These are phyloP conservation scores for Symbiotaphrina buchneri DNA, from an alignment of 495 filamentous ascomycete species.

Conservation along the genomic window DNA sequence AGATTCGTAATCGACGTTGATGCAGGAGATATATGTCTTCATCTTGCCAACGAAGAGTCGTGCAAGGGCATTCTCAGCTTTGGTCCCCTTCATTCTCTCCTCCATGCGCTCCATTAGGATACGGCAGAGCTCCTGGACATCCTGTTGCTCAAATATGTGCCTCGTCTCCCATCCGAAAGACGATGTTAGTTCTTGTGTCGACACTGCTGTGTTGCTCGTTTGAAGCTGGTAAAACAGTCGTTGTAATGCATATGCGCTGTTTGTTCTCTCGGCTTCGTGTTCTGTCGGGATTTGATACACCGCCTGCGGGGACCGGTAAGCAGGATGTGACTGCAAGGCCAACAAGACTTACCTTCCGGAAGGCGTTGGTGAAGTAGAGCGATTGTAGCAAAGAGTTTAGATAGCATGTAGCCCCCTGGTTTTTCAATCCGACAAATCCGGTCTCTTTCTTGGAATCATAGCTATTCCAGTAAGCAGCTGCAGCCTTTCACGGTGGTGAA, in stretches of 20 bases:
- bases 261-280: slow-evolving; percentile 50
- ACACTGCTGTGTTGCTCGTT: slow-evolving; percentile 55
- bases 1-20: slow-evolving; percentile 93
- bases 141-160: slow-evolving; percentile 97
- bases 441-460: slow-evolving; percentile 99
- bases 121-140: slow-evolving; percentile 89
- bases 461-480: slow-evolving; percentile 17
- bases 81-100: slow-evolving; percentile 91
- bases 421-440: slow-evolving; percentile 88
- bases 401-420: slow-evolving; percentile 97
- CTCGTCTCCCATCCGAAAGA: slow-evolving; percentile 97
- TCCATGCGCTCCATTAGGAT: slow-evolving; percentile 96
- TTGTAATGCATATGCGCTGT: slow-evolving; percentile 87
- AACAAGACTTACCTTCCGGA: slow-evolving; percentile 58
- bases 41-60: slow-evolving; percentile 89
- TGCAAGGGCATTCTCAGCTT: slow-evolving; percentile 75
- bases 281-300: slow-evolving; percentile 92
- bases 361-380: slow-evolving; percentile 89
- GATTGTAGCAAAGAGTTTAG: slow-evolving; percentile 94
- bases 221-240: slow-evolving; percentile 88
- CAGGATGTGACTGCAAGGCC: background rate
- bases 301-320: slow-evolving; percentile 27
- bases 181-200: slow-evolving; percentile 76
- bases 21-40: slow-evolving; percentile 96
- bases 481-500: background rate